A percentile compares a stretch with the other conserved stretches of the same genome.
Evolutionary conservation across 805 yeast genomes (phyloP).

Genomic region (Blastobotrys americana): DNA sequence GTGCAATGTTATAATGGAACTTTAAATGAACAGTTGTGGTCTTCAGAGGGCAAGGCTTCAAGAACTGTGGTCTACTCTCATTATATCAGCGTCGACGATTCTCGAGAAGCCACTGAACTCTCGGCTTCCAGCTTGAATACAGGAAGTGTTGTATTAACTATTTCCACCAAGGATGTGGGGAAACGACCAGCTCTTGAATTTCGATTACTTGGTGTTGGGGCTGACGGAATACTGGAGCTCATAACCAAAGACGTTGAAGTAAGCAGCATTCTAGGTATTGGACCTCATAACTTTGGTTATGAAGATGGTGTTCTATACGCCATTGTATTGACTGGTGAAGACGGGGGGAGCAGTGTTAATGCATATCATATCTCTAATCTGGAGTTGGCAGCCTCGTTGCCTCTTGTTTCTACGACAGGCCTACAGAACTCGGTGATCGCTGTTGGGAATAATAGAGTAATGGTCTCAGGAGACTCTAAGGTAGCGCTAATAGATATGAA

Average conservation of each 20-base stretch:
- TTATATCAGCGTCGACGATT: not conserved
- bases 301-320: not conserved
- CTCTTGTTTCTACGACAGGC: conserved; percentile 2
- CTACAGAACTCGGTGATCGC: conserved; percentile 18
- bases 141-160: conserved; percentile 12
- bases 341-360: not conserved
- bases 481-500: conserved; percentile 35
- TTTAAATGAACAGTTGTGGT: conserved; percentile 9
- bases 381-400: not conserved
- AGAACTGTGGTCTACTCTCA: conserved; percentile 11
- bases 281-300: conserved; percentile 1
- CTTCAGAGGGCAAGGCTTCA: conserved; percentile 13
- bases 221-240: conserved; percentile 9
- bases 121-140: conserved; percentile 2
- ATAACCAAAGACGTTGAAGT: conserved; percentile 8
- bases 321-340: conserved; percentile 1
- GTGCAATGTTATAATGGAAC: conserved; percentile 9
- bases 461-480: conserved; percentile 23
- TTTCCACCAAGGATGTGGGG: conserved; percentile 14
- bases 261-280: conserved; percentile 16
- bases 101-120: not conserved
- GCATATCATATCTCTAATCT: conserved; percentile 1
- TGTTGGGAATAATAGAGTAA: conserved; percentile 24
- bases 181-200: conserved; percentile 16
- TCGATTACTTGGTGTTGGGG: conserved; percentile 15